Evolutionary conservation across 139 green algal genomes (phyloP).

Genomic region (Coelastrella sp.): DNA sequence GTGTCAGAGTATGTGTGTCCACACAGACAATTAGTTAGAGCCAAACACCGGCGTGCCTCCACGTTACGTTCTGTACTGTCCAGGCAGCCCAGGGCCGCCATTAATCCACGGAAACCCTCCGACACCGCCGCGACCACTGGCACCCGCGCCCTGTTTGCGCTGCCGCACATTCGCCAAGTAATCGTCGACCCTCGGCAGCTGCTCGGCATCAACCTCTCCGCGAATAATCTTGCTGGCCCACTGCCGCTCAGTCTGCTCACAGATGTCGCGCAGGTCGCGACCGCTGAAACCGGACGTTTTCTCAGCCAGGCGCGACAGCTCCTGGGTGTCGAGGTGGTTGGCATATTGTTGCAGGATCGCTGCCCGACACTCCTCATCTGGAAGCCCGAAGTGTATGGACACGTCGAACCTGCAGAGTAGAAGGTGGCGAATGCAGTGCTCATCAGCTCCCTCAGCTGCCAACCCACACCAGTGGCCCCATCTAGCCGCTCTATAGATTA

Average conservation of each 20-base stretch:
- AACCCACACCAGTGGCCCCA: too few species aligned
- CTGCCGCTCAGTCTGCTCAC: slow-evolving; percentile 85
- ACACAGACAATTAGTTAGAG: too few species aligned
- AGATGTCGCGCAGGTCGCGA: slow-evolving; percentile 88
- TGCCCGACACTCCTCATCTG: slow-evolving; percentile 65
- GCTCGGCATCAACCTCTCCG: slow-evolving; percentile 59
- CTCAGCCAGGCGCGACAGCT: slow-evolving; percentile 67
- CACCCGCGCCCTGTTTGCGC: slow-evolving; percentile 26
- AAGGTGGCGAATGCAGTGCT: too few species aligned
- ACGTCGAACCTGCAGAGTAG: slow-evolving; percentile 20
- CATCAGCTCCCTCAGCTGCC: too few species aligned
- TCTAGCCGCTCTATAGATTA: too few species aligned
- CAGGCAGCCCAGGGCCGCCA: background rate
- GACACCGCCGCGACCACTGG: background rate
- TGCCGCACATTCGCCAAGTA: slow-evolving; percentile 66
- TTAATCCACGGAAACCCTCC: background rate
- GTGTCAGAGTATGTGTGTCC: too few species aligned
- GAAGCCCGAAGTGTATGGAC: slow-evolving; percentile 81
- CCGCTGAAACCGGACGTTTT: slow-evolving; percentile 79
- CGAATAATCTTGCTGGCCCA: slow-evolving; percentile 91
- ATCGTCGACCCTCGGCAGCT: slow-evolving; percentile 65
- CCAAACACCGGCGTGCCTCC: too few species aligned
- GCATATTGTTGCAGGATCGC: slow-evolving; percentile 89
- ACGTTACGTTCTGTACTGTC: background rate
- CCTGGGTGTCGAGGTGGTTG: slow-evolving; percentile 71